phyloP scores from a whole-genome alignment of 2,329 filamentous ascomycete genomes.

The Bipolaris bicolor region DNA sequence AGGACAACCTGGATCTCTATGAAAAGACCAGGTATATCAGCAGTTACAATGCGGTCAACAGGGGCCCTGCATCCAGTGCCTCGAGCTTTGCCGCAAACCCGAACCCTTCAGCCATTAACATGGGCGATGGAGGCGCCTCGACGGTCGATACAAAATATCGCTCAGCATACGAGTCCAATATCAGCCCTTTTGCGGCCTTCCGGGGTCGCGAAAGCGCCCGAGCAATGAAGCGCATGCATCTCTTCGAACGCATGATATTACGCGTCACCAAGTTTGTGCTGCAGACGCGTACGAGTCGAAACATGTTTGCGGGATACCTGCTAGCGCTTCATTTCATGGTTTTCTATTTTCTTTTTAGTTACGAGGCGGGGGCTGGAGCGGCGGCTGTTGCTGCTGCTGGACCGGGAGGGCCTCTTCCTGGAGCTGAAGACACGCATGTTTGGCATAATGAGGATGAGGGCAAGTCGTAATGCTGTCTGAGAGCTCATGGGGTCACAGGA shows the following conservation, averaged over 20 bases:
- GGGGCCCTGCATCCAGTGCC: slow-evolving; percentile 64
- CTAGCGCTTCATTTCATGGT: slow-evolving; percentile 86
- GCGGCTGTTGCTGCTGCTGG: slow-evolving; percentile 39
- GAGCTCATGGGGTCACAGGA: slow-evolving; percentile 16
- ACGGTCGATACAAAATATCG: slow-evolving; percentile 74
- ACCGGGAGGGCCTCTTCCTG: slow-evolving; percentile 23
- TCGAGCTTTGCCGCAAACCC: slow-evolving; percentile 69
- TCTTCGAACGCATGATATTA: slow-evolving; percentile 89
- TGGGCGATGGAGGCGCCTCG: slow-evolving; percentile 45
- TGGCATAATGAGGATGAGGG: slow-evolving; percentile 48
- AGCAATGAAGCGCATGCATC: slow-evolving; percentile 89
- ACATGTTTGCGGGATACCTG: slow-evolving; percentile 92
- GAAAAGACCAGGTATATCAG: slow-evolving; percentile 98
- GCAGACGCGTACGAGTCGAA: slow-evolving; percentile 86
- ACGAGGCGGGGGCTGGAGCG: slow-evolving; percentile 60
- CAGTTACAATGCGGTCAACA: slow-evolving; percentile 84
- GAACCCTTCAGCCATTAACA: slow-evolving; percentile 74
- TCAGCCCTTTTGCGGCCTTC: slow-evolving; percentile 95
- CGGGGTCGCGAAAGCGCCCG: slow-evolving; percentile 89
- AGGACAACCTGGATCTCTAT: slow-evolving; percentile 94
- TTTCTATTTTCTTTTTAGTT: slow-evolving; percentile 85
- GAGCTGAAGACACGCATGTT: slow-evolving; percentile 29
- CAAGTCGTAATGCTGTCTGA: slow-evolving; percentile 22
- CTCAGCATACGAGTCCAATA: slow-evolving; percentile 90
- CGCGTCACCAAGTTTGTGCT: slow-evolving; percentile 90